Evolutionary conservation across 1,284 basidiomycete genomes (phyloP).

Genomic region (Pseudozyma thailandica): DNA sequence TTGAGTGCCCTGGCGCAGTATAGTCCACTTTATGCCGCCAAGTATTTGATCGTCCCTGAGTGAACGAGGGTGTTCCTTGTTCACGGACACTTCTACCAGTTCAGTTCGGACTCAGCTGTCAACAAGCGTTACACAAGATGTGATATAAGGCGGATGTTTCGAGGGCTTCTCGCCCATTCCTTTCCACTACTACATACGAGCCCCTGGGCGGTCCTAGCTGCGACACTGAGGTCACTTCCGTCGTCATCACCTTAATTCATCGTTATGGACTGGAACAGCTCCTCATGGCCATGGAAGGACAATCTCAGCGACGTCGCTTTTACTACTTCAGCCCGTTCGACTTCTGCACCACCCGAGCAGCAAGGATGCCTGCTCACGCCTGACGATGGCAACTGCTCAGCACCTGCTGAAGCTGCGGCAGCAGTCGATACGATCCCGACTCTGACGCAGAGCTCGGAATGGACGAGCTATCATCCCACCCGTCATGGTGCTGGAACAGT

Average conservation of each 20-base stretch:
- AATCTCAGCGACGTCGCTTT: background rate
- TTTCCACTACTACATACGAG: no score
- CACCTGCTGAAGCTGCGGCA: background rate
- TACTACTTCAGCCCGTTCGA: slow-evolving; percentile 11
- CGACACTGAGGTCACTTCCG: background rate
- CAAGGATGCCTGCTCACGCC: background rate
- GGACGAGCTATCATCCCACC: no score
- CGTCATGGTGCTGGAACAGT: no score
- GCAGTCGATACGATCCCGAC: background rate
- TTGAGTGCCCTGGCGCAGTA: no score
- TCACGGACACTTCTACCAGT: slow-evolving; percentile 2
- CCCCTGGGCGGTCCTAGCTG: background rate
- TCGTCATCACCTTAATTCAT: background rate
- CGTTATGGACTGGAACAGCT: slow-evolving; percentile 12
- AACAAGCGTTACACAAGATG: background rate
- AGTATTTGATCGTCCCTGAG: no score
- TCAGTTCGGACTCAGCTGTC: background rate
- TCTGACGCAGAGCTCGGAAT: no score
- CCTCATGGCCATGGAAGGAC: background rate
- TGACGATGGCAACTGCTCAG: background rate
- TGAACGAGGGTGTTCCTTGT: no score
- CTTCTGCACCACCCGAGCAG: slow-evolving; percentile 10
- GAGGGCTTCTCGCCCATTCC: no score
- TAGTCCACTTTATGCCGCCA: no score
- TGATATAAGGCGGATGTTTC: background rate